Evolutionary conservation across 140 eudicot genomes (phyloP).

Genomic region (Stevia rebaudiana): DNA sequence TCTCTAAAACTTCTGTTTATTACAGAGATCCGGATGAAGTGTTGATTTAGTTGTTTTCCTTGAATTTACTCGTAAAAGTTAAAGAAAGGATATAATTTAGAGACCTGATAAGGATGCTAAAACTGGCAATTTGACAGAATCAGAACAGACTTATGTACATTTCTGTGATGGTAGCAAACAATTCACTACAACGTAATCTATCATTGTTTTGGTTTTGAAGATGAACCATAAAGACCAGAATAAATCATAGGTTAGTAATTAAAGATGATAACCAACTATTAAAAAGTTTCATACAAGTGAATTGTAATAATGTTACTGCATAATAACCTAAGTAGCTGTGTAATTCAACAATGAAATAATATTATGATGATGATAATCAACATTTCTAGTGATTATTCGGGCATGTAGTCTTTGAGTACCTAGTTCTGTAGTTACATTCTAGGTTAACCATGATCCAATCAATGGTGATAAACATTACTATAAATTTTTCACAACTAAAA

Average conservation of each 20-base stretch:
- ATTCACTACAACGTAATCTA: no score
- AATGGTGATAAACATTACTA: neutral
- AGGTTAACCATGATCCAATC: neutral
- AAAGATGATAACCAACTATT: neutral
- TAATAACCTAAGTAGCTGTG: neutral
- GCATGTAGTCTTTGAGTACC: no score
- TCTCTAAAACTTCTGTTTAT: no score
- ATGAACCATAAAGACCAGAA: neutral
- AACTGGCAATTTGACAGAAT: no score
- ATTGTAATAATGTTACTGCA: neutral
- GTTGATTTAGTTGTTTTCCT: no score
- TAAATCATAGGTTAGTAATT: neutral
- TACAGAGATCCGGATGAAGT: no score
- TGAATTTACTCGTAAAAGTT: no score
- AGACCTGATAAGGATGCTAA: no score
- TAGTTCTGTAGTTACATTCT: neutral
- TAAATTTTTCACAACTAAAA: neutral
- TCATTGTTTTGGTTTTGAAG: no score
- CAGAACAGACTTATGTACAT: no score
- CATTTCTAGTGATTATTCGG: constrained; percentile 1
- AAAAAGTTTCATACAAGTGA: neutral
- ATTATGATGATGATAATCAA: neutral
- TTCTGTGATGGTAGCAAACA: no score
- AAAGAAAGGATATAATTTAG: no score
- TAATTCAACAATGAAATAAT: neutral